These are phyloP conservation scores for Sporisorium sorghi DNA, from an alignment of 1,284 basidiomycete genomes.

Conservation along the genomic window DNA sequence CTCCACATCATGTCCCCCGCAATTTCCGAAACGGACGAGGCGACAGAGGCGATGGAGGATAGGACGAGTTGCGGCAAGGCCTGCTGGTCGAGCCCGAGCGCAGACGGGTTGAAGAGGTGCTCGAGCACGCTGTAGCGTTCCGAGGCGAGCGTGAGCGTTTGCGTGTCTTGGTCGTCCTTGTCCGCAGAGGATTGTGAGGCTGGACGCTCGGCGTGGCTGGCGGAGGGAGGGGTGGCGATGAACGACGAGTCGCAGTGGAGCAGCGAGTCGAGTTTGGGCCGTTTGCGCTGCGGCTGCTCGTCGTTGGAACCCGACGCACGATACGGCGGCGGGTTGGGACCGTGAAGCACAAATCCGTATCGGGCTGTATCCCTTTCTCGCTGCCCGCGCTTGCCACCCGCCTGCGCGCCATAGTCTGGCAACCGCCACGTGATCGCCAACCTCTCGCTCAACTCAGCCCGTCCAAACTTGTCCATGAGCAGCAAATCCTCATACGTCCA, in stretches of 20 bases:
- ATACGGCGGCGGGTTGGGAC: constrained; percentile 19
- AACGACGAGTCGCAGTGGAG: constrained; percentile 43
- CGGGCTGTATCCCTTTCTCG: constrained; percentile 25
- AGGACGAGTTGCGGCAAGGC: constrained; percentile 83
- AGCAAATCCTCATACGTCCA: constrained; percentile 70
- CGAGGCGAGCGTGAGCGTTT: constrained; percentile 85
- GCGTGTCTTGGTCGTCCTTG: constrained; percentile 73
- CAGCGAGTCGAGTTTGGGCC: not conserved
- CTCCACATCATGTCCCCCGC: constrained; percentile 88
- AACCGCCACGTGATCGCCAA: constrained; percentile 69
- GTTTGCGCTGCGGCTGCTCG: not conserved
- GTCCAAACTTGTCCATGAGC: constrained; percentile 83
- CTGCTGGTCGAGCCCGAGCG: constrained; percentile 80
- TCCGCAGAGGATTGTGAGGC: not conserved
- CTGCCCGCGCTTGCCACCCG: constrained; percentile 21
- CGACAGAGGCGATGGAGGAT: constrained; percentile 74
- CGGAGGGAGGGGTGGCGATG: constrained; percentile 15
- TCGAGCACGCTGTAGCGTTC: constrained; percentile 91
- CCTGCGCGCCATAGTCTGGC: constrained; percentile 79
- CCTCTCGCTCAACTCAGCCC: constrained; percentile 73
- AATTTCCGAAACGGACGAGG: constrained; percentile 73
- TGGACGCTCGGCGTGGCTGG: no score
- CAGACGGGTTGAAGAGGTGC: constrained; percentile 75
- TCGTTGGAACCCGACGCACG: not conserved
- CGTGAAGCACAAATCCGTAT: constrained; percentile 38